Evolutionary conservation across 306 rosid species (phyloP).

Genomic region (Potentilla sterilis): DNA sequence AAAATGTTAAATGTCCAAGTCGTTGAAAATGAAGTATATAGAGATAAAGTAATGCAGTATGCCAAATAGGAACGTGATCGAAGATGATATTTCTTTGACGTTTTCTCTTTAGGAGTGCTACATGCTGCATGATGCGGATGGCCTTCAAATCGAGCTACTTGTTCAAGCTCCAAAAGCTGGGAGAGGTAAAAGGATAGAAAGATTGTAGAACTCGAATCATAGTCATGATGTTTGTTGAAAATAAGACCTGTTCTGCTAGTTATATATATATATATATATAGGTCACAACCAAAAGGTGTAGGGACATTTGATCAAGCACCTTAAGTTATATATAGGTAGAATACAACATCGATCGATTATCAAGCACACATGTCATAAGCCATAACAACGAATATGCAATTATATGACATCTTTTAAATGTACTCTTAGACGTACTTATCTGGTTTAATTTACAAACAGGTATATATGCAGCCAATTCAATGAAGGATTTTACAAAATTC

Average conservation of each 20-base stretch:
- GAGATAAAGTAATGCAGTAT: not conserved
- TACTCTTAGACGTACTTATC: not conserved
- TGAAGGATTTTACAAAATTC: too few species aligned
- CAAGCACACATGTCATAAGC: not conserved
- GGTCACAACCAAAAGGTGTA: not conserved
- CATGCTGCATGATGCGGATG: too few species aligned
- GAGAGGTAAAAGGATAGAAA: not conserved
- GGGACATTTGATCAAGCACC: not conserved
- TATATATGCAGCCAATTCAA: too few species aligned
- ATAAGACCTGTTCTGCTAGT: not conserved
- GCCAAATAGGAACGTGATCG: conserved; percentile 2
- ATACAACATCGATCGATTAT: not conserved
- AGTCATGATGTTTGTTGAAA: not conserved
- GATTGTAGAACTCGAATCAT: not conserved
- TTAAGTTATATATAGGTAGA: not conserved
- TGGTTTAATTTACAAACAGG: too few species aligned
- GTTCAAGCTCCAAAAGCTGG: not conserved
- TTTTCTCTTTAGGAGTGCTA: not conserved
- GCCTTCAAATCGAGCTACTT: not conserved
- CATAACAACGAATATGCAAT: not conserved
- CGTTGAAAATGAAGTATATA: not conserved
- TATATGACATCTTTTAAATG: not conserved
- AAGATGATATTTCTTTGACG: not conserved
- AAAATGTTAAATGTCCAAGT: not conserved
- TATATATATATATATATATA: too few species aligned